Conservation (phyloP, 805 yeast genomes). For the Candida palmyrensis region DNA sequence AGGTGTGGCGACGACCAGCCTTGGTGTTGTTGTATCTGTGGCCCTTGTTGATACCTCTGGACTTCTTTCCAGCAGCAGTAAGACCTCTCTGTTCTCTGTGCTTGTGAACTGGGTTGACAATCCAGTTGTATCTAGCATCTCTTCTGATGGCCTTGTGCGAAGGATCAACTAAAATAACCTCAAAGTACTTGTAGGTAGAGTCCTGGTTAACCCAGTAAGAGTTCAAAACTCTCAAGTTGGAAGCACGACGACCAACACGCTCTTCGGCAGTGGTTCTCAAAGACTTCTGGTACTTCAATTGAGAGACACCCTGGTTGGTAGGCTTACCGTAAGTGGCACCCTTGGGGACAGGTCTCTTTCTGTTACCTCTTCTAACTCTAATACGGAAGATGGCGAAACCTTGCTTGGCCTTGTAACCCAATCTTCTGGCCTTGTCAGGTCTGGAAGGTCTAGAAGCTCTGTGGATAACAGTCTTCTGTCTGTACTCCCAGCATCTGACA, state of each 20-base stretch:
- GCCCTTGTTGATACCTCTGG: constrained; percentile 99
- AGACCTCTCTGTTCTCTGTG: constrained; percentile 99
- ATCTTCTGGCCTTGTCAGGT: constrained; percentile 99
- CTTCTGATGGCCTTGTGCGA: constrained; percentile 98
- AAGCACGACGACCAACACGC: constrained; percentile 98
- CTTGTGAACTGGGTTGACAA: constrained; percentile 99
- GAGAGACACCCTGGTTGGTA: constrained; percentile 99
- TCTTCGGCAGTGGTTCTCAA: constrained; percentile 98
- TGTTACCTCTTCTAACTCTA: constrained; percentile 99
- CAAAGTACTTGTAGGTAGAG: constrained; percentile 98
- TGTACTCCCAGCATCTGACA: constrained; percentile 99
- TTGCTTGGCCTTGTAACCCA: constrained; percentile 99
- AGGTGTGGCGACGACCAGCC: constrained; percentile 99
- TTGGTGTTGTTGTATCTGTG: constrained; percentile 97
- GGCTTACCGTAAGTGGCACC: constrained; percentile 99
- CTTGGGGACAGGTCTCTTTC: constrained; percentile 99
- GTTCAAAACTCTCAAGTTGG: constrained; percentile 99
- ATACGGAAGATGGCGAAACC: constrained; percentile 98
- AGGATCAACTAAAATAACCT: constrained; percentile 97
- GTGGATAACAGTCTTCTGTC: constrained; percentile 98
- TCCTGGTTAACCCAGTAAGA: constrained; percentile 99
- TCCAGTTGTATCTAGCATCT: constrained; percentile 99
- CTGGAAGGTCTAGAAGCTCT: constrained; percentile 98
- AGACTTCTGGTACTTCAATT: constrained; percentile 98
- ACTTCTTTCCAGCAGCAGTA: constrained; percentile 96